Base-by-base conservation (phyloP, 2,329 filamentous ascomycete species). In the Daldinia sp. region DNA sequence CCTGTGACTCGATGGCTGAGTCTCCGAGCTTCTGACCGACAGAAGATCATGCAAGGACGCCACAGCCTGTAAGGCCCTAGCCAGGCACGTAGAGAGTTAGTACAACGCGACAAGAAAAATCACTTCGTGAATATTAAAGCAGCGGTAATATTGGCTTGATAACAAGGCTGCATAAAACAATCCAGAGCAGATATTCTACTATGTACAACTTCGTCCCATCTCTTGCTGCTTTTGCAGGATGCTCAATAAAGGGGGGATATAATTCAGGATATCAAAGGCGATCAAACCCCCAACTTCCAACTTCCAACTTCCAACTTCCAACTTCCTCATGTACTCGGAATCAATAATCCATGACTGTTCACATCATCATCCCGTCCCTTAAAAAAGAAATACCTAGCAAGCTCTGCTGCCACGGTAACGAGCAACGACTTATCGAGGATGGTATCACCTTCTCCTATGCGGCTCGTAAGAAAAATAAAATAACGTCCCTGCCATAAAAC, bases 371-470 rank as follows among this genome's bases (percentile, higher is more conserved):
- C 45, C 43, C 8, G 45, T 10, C 25, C 45, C 43, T 25, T 27
- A 25, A 19, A 48, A 32, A 29, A 48, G 19, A 48, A 32, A 29
- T 30, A 29, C 39, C 21, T 30, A 48, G 27, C 25, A 15, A 29
- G n/a, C 25, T 48, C 27, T 48, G 27, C 45, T 30, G 11, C 25
- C 45, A 17, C 19, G 30, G 21, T n/a, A 21, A 50, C 47, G 47
- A 50, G 27, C 34, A 43, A 56, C 30, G 34, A 34, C 49, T 61
- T 56, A 32, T 67, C 51, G 25, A 67, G 62, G 61, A 67, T 67
- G 62, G 65, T 67, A 67, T 65, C 60, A 29, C 59, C 59, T 60
- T 54, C 53, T 32, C 48, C 37, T 23, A 34, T 56, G 53, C 61
- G 54, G 37, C 34, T 60, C 55, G 48, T 55, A 52, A 56, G 29